phyloP scores from a whole-genome alignment of 495 filamentous ascomycete genomes.

The Podospora conica region DNA sequence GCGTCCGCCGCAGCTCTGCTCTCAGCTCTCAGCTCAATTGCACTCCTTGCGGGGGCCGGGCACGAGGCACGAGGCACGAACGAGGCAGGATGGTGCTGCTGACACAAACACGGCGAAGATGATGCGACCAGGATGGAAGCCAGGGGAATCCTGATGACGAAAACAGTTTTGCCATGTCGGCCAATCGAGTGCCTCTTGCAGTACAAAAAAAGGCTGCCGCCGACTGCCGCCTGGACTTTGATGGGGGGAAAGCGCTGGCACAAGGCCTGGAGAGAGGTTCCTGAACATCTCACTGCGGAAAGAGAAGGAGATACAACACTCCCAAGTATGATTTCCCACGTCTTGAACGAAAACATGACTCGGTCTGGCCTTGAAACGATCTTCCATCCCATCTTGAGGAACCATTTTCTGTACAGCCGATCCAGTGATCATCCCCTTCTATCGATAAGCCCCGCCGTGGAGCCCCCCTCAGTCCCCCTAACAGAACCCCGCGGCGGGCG shows the following conservation, averaged over 20 bases:
- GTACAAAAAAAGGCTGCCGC: background rate
- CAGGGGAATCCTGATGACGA: conserved; percentile 28
- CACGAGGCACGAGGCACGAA: background rate
- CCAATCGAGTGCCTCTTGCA: background rate
- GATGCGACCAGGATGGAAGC: conserved; percentile 25
- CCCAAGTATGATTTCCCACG: background rate
- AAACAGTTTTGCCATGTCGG: conserved; percentile 8
- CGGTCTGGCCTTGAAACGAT: background rate
- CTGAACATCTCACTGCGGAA: background rate
- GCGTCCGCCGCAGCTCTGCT: background rate
- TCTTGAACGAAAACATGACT: background rate
- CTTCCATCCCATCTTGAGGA: background rate
- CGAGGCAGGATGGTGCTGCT: conserved; percentile 16
- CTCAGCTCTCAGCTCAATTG: background rate
- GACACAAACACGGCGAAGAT: conserved; percentile 20
- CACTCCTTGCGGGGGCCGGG: background rate
- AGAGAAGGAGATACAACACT: background rate
- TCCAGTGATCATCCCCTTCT: background rate
- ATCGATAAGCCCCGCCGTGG: background rate
- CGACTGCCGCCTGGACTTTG: background rate
- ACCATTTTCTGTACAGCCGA: background rate
- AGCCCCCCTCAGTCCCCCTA: too few species aligned
- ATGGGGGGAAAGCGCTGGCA: background rate
- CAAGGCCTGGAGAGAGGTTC: background rate
- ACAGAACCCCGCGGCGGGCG: background rate